A percentile compares a stretch with the other conserved stretches of the same genome.
Conservation (phyloP, 768 basidiomycete genomes). For the Lactarius indigo region DNA sequence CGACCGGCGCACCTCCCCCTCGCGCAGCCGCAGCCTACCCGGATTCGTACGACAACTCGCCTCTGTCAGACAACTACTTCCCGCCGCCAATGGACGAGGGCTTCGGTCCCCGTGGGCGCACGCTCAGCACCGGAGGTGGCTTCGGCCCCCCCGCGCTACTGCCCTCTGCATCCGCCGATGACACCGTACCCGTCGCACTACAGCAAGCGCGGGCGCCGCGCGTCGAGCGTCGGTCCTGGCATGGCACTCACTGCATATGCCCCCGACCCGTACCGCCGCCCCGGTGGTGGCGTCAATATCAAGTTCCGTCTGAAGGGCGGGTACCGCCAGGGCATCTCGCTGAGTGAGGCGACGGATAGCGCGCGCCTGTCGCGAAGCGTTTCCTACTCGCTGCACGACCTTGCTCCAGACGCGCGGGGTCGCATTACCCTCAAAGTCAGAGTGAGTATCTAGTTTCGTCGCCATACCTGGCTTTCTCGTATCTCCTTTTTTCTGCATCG, state of each 20-base stretch:
- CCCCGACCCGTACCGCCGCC: constrained; percentile 4
- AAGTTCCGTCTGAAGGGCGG: constrained; percentile 24
- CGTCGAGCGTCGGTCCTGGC: constrained; percentile 22
- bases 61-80: constrained; percentile 19
- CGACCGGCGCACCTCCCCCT: constrained; percentile 3
- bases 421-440: constrained; percentile 22
- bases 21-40: constrained; percentile 11
- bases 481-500: background rate
- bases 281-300: constrained; percentile 7
- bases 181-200: constrained; percentile 20
- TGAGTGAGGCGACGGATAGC: constrained; percentile 18
- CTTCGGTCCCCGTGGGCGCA: constrained; percentile 8
- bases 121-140: constrained; percentile 20
- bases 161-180: constrained; percentile 19
- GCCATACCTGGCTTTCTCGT: too few relatives aligned
- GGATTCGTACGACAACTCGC: constrained; percentile 24
- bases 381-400: constrained; percentile 16
- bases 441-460: constrained; percentile 9
- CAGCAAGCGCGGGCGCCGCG: constrained; percentile 18
- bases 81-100: constrained; percentile 17
- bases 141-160: constrained; percentile 18
- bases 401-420: constrained; percentile 14
- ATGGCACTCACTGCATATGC: background rate
- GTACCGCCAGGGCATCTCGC: constrained; percentile 16
- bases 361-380: constrained; percentile 13